Evolutionary conservation across 805 yeast species (phyloP).

Genomic region (Kodamaea neixiangensis): DNA sequence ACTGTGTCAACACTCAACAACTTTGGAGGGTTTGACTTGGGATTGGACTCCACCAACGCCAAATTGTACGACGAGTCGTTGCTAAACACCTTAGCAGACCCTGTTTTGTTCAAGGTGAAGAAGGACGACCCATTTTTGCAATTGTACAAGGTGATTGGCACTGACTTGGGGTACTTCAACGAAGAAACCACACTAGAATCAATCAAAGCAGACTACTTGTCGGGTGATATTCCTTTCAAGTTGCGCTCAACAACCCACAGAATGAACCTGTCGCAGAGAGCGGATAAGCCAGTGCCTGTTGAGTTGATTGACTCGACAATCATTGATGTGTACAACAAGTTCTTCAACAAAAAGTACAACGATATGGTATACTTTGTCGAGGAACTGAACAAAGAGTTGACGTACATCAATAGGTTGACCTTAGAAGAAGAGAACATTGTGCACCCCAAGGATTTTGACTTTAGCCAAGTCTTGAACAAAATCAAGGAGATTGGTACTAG

Average conservation of each 20-base stretch:
- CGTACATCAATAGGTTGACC: slow-evolving; percentile 26
- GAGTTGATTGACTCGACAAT: slow-evolving; percentile 41
- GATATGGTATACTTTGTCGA: slow-evolving; percentile 66
- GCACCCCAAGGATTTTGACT: slow-evolving; percentile 27
- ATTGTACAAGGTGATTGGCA: slow-evolving; percentile 51
- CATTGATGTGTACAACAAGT: slow-evolving; percentile 51
- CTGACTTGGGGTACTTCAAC: slow-evolving; percentile 37
- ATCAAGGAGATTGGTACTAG: slow-evolving; percentile 16
- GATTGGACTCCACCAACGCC: slow-evolving; percentile 55
- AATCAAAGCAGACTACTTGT: slow-evolving; percentile 1
- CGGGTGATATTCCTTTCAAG: slow-evolving; percentile 38
- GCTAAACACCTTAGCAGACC: slow-evolving; percentile 49
- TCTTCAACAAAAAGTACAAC: slow-evolving; percentile 48
- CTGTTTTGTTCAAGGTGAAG: slow-evolving; percentile 52
- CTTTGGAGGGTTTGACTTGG: slow-evolving; percentile 75
- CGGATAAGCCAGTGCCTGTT: slow-evolving; percentile 42
- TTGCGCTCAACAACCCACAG: slow-evolving; percentile 69
- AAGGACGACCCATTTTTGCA: slow-evolving; percentile 56
- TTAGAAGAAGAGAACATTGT: slow-evolving; percentile 1
- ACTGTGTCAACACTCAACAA: slow-evolving; percentile 54
- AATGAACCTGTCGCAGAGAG: slow-evolving; percentile 69
- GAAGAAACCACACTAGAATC: slow-evolving; percentile 7
- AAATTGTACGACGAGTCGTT: slow-evolving; percentile 51
- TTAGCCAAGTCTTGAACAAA: slow-evolving; percentile 21
- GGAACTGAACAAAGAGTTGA: slow-evolving; percentile 49